Evolutionary conservation across 2,329 filamentous ascomycete genomes (phyloP).

Genomic region (Tothia fuscella): DNA sequence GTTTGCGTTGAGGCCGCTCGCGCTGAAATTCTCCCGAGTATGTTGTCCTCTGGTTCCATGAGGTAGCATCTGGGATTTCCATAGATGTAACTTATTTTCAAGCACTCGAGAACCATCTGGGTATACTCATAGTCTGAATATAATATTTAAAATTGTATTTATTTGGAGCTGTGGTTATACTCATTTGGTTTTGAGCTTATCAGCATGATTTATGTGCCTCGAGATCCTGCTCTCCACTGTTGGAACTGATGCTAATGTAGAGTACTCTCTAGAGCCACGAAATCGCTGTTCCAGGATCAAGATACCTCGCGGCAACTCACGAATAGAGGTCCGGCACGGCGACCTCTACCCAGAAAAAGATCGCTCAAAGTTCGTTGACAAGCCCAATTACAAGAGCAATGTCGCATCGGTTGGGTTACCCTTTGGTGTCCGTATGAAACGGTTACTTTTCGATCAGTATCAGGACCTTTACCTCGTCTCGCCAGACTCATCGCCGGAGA

Average conservation of each 20-base stretch:
- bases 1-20: background rate
- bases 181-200: no score
- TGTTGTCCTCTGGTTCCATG: no score
- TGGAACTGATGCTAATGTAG: background rate
- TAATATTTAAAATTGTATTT: no score
- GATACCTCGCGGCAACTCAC: constrained; percentile 34
- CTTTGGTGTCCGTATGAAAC: constrained; percentile 32
- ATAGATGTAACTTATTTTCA: no score
- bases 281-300: constrained; percentile 35
- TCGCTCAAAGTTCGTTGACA: constrained; percentile 23
- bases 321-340: constrained; percentile 30
- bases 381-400: constrained; percentile 33
- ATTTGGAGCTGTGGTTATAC: no score
- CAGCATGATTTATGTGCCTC: no score
- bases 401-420: constrained; percentile 36
- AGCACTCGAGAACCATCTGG: no score
- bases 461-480: constrained; percentile 39
- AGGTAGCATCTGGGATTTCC: no score
- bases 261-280: constrained; percentile 16
- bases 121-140: no score
- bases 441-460: constrained; percentile 33
- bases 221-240: background rate
- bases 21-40: background rate
- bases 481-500: constrained; percentile 28
- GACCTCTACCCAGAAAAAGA: constrained; percentile 25